Percentiles rank a stretch among this genome's conserved stretches.
Conservation (phyloP, 2,329 filamentous ascomycete species). For the Phoma sp. region DNA sequence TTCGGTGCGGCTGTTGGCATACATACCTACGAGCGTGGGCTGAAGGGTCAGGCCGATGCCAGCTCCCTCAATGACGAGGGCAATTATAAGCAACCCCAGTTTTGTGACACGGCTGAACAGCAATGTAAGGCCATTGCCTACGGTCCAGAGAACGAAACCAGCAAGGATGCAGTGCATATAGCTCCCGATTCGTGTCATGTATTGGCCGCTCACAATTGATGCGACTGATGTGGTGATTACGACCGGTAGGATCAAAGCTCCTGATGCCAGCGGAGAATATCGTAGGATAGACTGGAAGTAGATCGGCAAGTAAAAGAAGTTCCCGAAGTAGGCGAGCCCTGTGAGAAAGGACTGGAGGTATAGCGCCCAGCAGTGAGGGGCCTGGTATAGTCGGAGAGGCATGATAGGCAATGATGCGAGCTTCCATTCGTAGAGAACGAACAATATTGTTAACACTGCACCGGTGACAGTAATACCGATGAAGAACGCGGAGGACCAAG, state of each 20-base stretch:
- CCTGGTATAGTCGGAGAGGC: conserved; percentile 62
- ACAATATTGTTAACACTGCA: conserved; percentile 52
- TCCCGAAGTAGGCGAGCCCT: conserved; percentile 64
- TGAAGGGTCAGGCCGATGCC: conserved; percentile 60
- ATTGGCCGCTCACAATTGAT: conserved; percentile 25
- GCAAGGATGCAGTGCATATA: conserved; percentile 27
- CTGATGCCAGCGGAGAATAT: conserved; percentile 56
- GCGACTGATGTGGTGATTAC: conserved; percentile 25
- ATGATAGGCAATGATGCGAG: conserved; percentile 64
- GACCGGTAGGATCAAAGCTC: conserved; percentile 56
- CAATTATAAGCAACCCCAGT: conserved; percentile 57
- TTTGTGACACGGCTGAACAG: conserved; percentile 54
- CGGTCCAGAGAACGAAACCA: conserved; percentile 55
- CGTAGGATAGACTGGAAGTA: conserved; percentile 65
- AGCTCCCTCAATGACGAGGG: conserved; percentile 57
- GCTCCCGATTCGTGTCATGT: conserved; percentile 27
- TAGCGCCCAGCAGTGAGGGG: conserved; percentile 60
- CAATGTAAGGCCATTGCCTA: conserved; percentile 61
- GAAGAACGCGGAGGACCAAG: conserved; percentile 63
- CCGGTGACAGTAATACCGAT: conserved; percentile 64
- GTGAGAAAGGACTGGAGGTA: conserved; percentile 65
- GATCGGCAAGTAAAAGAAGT: conserved; percentile 66
- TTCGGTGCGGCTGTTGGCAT: conserved; percentile 56
- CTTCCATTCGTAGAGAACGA: conserved; percentile 64
- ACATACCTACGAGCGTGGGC: conserved; percentile 62